Evolutionary conservation across 2,329 filamentous ascomycete species (phyloP).

Genomic region (Eutypella sp.): DNA sequence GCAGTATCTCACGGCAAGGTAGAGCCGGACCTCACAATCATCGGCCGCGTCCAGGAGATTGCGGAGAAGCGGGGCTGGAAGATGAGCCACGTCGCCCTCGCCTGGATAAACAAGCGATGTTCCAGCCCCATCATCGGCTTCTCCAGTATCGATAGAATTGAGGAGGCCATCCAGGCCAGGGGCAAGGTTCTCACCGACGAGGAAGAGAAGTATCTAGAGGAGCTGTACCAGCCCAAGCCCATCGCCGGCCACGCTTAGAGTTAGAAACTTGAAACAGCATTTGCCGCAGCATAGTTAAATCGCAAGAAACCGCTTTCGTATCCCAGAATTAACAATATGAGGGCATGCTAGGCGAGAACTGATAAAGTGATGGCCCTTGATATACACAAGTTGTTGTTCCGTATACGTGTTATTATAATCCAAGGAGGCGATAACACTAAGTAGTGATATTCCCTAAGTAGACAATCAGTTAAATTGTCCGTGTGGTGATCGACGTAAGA

Average conservation of each 20-base stretch:
- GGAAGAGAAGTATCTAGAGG: constrained; percentile 58
- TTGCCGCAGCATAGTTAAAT: no score
- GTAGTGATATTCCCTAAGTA: no score
- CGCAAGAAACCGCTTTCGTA: no score
- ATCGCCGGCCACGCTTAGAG: constrained; percentile 30
- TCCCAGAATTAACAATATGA: no score
- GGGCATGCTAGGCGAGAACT: no score
- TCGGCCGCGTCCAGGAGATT: constrained; percentile 52
- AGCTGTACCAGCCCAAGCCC: constrained; percentile 52
- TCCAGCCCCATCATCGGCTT: constrained; percentile 58
- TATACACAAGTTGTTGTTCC: no score
- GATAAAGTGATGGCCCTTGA: no score
- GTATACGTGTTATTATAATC: no score
- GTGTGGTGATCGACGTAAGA: no score
- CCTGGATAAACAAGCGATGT: constrained; percentile 54
- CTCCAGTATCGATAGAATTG: constrained; percentile 52
- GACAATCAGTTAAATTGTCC: no score
- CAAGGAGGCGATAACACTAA: no score
- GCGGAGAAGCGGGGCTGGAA: constrained; percentile 52
- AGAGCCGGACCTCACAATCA: constrained; percentile 33
- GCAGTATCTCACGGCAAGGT: constrained; percentile 27
- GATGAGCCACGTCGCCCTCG: constrained; percentile 61
- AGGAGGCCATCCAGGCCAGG: constrained; percentile 49
- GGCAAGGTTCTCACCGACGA: constrained; percentile 49
- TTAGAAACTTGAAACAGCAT: no score